Evolutionary conservation across 176 grass and related monocot species (phyloP), one percentile per base, ranked within the genome.

Genomic region (Musa itinerans): DNA sequence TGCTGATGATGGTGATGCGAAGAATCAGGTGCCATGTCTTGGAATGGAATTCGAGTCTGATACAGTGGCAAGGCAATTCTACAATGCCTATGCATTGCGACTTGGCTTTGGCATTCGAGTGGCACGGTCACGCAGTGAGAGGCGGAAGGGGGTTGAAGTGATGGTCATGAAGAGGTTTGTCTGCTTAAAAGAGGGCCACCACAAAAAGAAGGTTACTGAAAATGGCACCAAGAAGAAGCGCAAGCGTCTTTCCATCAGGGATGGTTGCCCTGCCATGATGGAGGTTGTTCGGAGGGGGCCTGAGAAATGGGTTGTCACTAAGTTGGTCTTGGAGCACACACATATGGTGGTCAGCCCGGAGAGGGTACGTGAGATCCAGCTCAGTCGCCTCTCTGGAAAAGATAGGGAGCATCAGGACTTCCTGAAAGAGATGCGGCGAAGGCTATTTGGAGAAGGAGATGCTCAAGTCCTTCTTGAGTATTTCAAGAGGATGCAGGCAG

Each of bases 101-200:
- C 65, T 86, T 49, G 94, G 94, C 29, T 98, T 98, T 29, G 94
- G 94, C 72, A 98, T 97, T 68, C 88, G 94, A 50, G 94, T 97
- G 7, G 90, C 94, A 69, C 69, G 94, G 52, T 93, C 94, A 61
- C 94, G 90, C 24, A 90, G 82, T 50, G 90, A 98, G 80, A 56
- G 84, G 19, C 79, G 94, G 56, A 98, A 98, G 76, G 94, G 90
- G 23, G 11, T 85, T 0, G 94, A 98, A 68, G 84, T 93, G 34
- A 82, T 98, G 2, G 86, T 93, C 54, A 97, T 90, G 90, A 98
- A 98, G 80, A 85, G 94, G 58, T 98, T 98, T 83, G 94, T 98
- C 63, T 98, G 94, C 79, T 59, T 98, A 74, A 98, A 98, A 81
- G 94, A 98, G 81, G 94, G 94, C n/a, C 94, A 98, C 75, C 90